phyloP scores from a whole-genome alignment of 306 rosid species.

The Lathyrus tuberosus region DNA sequence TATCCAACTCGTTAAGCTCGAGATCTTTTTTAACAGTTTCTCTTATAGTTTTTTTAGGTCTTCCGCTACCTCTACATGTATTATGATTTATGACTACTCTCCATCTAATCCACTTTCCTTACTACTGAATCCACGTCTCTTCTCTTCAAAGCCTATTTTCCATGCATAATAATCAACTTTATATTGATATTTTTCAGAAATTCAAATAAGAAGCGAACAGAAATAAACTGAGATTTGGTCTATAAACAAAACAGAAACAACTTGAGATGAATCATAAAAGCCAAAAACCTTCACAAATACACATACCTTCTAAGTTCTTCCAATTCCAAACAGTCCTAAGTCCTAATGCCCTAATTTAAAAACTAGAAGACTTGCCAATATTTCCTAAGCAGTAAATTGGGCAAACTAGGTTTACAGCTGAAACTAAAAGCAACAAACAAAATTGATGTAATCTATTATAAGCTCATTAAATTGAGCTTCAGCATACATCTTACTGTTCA shows the following conservation, averaged over 20 bases:
- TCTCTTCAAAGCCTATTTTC: no score
- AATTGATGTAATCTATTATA: neutral
- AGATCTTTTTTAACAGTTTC: no score
- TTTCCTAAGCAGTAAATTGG: conserved; percentile 9
- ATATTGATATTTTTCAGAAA: neutral
- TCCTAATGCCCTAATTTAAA: neutral
- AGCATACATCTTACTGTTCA: neutral
- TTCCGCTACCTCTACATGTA: no score
- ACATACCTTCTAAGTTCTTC: neutral
- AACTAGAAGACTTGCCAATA: neutral
- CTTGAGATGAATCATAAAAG: conserved; percentile 1
- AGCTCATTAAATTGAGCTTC: neutral
- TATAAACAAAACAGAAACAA: no score
- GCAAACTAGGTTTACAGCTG: conserved; percentile 15
- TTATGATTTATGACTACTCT: no score
- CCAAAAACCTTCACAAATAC: conserved; percentile 1
- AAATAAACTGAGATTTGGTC: no score
- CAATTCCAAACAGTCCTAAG: neutral
- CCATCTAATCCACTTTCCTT: no score
- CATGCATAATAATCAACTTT: neutral
- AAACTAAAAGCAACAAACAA: conserved; percentile 17
- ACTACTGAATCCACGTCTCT: no score
- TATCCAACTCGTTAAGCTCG: no score
- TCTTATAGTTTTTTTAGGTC: no score
- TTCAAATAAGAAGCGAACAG: neutral